phyloP scores from a whole-genome alignment of 106 monocot genomes.

The Dendrobium huoshanense region DNA sequence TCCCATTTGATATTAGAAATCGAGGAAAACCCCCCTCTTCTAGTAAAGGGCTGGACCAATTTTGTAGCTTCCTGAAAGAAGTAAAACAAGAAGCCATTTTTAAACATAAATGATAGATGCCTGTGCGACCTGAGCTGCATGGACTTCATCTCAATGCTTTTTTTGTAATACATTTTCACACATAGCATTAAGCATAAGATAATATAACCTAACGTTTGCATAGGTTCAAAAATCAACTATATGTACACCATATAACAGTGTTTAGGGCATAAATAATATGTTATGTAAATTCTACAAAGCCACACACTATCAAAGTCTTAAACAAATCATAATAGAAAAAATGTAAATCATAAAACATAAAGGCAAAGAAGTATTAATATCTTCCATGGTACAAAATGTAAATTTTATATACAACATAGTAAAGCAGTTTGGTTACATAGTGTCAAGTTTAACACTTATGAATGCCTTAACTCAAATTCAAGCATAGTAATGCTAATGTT shows the following conservation, averaged over 20 bases:
- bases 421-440: neutral
- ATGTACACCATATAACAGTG: neutral
- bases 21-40: no score
- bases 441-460: neutral
- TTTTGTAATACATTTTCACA: neutral
- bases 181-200: neutral
- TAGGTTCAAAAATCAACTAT: no score
- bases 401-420: neutral
- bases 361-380: neutral
- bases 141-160: neutral
- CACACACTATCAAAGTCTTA: neutral
- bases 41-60: no score
- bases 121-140: neutral
- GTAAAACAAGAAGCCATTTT: no score
- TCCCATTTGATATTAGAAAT: no score
- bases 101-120: no score
- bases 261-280: neutral
- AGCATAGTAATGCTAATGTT: conserved; percentile 56
- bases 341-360: neutral
- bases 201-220: neutral
- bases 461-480: conserved; percentile 82
- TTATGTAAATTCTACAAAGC: neutral
- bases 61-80: no score
- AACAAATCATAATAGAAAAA: neutral
- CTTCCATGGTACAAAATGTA: neutral